Evolutionary conservation across 768 basidiomycete genomes (phyloP).

Genomic region (Amyloporia xantha): DNA sequence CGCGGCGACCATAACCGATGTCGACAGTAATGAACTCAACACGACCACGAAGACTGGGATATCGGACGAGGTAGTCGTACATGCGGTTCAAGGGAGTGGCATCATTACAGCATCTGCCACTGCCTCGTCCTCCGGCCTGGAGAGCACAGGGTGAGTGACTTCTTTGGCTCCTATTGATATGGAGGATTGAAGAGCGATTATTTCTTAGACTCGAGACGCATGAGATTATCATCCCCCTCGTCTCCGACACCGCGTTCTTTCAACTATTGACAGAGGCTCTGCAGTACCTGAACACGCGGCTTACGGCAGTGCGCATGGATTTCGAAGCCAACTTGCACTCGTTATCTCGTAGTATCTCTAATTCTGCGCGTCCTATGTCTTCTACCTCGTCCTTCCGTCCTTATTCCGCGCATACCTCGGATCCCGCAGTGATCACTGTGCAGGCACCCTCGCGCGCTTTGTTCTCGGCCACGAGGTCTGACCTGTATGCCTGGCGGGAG

Average conservation of each 20-base stretch:
- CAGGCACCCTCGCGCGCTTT: slow-evolving; percentile 8
- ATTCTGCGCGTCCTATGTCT: slow-evolving; percentile 27
- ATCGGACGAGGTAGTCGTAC: too few species aligned
- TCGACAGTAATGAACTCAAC: too few species aligned
- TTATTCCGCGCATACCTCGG: slow-evolving; percentile 22
- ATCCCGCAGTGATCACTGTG: slow-evolving; percentile 19
- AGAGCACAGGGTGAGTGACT: slow-evolving; percentile 56
- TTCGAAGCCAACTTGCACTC: slow-evolving; percentile 42
- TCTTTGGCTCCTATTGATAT: slow-evolving; percentile 70
- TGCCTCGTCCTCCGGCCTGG: not conserved
- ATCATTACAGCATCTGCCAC: not conserved
- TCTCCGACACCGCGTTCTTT: slow-evolving; percentile 79
- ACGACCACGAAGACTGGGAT: too few species aligned
- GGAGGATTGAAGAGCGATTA: too few species aligned
- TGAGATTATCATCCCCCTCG: slow-evolving; percentile 72
- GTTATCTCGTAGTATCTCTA: slow-evolving; percentile 37
- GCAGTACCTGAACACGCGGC: slow-evolving; percentile 46
- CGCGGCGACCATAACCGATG: too few species aligned
- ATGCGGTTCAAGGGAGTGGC: too few species aligned
- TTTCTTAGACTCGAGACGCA: slow-evolving; percentile 1
- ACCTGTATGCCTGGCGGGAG: slow-evolving; percentile 85
- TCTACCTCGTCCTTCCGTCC: slow-evolving; percentile 28
- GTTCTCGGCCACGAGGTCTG: slow-evolving; percentile 30
- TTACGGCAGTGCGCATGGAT: slow-evolving; percentile 41
- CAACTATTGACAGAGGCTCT: slow-evolving; percentile 58